Base-by-base conservation (phyloP, 192 early-diverging fungal genomes). In the Neocallimastix lanati region DNA sequence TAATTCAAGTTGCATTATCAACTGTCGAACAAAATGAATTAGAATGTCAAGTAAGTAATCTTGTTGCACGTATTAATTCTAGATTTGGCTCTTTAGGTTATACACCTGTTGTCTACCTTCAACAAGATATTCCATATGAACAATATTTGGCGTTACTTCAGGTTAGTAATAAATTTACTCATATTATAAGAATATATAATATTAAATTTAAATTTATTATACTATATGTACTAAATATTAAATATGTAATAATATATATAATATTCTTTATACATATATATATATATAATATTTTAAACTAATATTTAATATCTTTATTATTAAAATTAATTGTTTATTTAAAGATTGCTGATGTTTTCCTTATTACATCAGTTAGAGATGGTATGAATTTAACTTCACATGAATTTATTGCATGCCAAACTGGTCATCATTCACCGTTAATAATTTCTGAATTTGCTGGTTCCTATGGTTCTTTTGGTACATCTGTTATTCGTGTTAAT, bases 1-100 rank as follows among this genome's bases (percentile, higher is more conserved):
- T 98, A 79, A 96, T 97, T 78, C 96, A 98, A 85, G 95, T 98
- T 16, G 94, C 95, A 3, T 85, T 96, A 40, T 94, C 95, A 13
- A 96, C 96, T 0, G 89, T 94, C 12, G 94, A 96, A 82, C 92
- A 93, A 79, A 96, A 97, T 85, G 94, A 96, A 82, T 83, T 91
- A 28, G 92, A 96, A 80, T 90, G 88, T 35, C 92, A 96, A 77
- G 94, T 96, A 16, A 90, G 91, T 77, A 95, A 98, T 80, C 92
- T 96, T 14, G 96, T 97, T 9, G 90, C 94, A 28, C 88, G 95
- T 15, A 94, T 98, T 82, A 97, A 98, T 86, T 94, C 95, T 1
- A 88, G 87, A 78, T 98, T 93, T 83, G 96, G 96, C 78, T 93
- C 88, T 38, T 91, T 98, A 78, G 93, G 92, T 36, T 96, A 96